phyloP scores from a whole-genome alignment of 2,329 filamentous ascomycete genomes.

The Alternaria panax region DNA sequence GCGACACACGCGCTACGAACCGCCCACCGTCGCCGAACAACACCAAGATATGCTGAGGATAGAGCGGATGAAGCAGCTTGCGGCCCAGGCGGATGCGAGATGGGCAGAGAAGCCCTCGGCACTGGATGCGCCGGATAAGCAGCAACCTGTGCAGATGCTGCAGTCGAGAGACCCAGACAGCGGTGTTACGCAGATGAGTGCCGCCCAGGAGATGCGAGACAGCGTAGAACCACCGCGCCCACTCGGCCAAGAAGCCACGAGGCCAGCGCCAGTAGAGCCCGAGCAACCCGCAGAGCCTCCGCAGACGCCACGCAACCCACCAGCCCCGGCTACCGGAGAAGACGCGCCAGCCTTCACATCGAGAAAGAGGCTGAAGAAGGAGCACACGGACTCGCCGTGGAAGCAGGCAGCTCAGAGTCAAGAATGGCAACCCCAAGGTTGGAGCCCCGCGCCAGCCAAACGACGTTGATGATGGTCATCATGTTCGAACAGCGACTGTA shows the following conservation, averaged over 20 bases:
- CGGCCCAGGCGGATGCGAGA: slow-evolving; percentile 65
- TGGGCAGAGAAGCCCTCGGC: slow-evolving; percentile 67
- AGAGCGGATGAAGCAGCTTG: slow-evolving; percentile 65
- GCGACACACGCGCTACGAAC: slow-evolving; percentile 64
- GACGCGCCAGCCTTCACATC: slow-evolving; percentile 29
- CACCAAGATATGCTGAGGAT: slow-evolving; percentile 64
- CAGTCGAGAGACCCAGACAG: slow-evolving; percentile 53
- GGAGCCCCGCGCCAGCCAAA: slow-evolving; percentile 53
- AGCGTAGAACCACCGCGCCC: slow-evolving; percentile 17
- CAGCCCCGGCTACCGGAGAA: slow-evolving; percentile 18
- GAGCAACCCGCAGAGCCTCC: background rate
- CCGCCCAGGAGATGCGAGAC: slow-evolving; percentile 43
- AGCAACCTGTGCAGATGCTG: slow-evolving; percentile 57
- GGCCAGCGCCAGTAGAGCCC: slow-evolving; percentile 10
- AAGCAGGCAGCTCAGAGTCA: slow-evolving; percentile 50
- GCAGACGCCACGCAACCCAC: slow-evolving; percentile 29
- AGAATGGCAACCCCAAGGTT: slow-evolving; percentile 57
- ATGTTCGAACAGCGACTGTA: background rate
- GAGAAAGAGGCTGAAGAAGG: slow-evolving; percentile 33
- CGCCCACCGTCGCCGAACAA: slow-evolving; percentile 67
- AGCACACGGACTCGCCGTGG: slow-evolving; percentile 52
- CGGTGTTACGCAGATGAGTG: slow-evolving; percentile 46
- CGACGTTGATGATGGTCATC: slow-evolving; percentile 33
- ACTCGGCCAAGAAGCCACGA: slow-evolving; percentile 6
- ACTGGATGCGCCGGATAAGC: slow-evolving; percentile 63